Evolutionary conservation across 139 green algal species (phyloP), one percentile per base, ranked within the genome.

Genomic region (Picochlorum sp.): DNA sequence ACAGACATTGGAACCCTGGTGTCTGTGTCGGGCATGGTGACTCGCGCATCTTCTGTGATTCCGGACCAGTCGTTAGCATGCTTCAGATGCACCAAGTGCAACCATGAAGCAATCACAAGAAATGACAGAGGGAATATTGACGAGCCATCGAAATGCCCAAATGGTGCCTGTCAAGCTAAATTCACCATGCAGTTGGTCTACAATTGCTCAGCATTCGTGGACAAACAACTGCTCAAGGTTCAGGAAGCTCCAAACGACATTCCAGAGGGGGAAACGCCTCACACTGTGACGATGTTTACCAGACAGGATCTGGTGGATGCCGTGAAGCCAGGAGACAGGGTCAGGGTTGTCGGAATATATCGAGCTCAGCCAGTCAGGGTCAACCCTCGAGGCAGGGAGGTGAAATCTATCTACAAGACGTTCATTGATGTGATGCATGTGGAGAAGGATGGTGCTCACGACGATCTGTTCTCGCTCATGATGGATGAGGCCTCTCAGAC

Each of bases 201-300:
- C 75, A 94, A 95, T 75, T 75, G 77, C 49, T 90, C 77, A 76
- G 50, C 28, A 45, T 98, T 95, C 71, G 66, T 74, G 41, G 90
- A 97, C 82, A 95, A 96, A 77, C 90, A 97, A 84, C 70, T 92
- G 41, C 63, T 85, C 65, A 84, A 87, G 70, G 77, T 87, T 69
- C 85, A 91, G 78, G 92, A 98, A 77, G 91, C 82, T 62, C 92
- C 92, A 23, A 90, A 97, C 64, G 80, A 84, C 61, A 96, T 98
- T 60, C 92, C 92, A 6, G 91, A 98, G 74, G 92, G 92, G n/a
- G 92, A 98, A 82, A 98, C 92, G 2, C 92, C 92, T 4, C 88
- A 96, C 74, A 88, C 84, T 13, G 84, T 97, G 4, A 88, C 76
- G 52, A 71, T 95, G 65, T 92, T 91, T 73, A 75, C 84, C 15